These are phyloP conservation scores for Metarhizium album DNA, from an alignment of 2,329 filamentous ascomycete genomes.

Conservation along the genomic window DNA sequence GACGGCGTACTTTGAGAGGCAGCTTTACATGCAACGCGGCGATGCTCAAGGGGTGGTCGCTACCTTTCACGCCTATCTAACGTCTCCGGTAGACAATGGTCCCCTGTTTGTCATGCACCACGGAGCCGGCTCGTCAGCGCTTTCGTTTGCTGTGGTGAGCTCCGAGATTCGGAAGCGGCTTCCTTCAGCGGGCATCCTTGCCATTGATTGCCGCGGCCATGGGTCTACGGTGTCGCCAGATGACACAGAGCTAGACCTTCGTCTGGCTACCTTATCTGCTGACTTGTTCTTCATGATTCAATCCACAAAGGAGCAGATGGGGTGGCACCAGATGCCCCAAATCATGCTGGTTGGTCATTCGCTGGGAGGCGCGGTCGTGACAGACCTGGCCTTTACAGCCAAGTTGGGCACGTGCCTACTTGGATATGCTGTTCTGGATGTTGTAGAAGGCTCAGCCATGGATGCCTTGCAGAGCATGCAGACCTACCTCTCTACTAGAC, in stretches of 20 bases:
- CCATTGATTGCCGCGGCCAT: slow-evolving; percentile 78
- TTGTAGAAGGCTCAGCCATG: slow-evolving; percentile 92
- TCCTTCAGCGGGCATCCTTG: slow-evolving; percentile 72
- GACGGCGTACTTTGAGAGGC: slow-evolving; percentile 85
- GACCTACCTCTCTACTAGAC: slow-evolving; percentile 74
- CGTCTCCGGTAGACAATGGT: slow-evolving; percentile 61
- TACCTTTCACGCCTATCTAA: slow-evolving; percentile 82
- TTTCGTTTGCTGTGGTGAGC: slow-evolving; percentile 79
- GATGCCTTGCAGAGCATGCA: slow-evolving; percentile 94
- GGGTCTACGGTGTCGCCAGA: slow-evolving; percentile 53
- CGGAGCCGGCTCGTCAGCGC: slow-evolving; percentile 83
- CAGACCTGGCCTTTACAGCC: slow-evolving; percentile 62
- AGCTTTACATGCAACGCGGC: slow-evolving; percentile 58
- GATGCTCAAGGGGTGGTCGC: slow-evolving; percentile 34
- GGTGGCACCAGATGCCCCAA: slow-evolving; percentile 64
- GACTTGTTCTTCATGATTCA: slow-evolving; percentile 64
- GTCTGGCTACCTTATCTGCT: slow-evolving; percentile 57
- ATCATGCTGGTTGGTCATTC: slow-evolving; percentile 85
- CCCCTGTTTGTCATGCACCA: slow-evolving; percentile 92
- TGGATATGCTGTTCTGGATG: slow-evolving; percentile 84
- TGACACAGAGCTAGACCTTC: slow-evolving; percentile 47
- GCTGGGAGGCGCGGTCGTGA: slow-evolving; percentile 86
- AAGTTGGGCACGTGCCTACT: slow-evolving; percentile 58
- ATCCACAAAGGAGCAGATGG: slow-evolving; percentile 55
- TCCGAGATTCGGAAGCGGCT: slow-evolving; percentile 66